Evolutionary conservation across 2,329 filamentous ascomycete species (phyloP), one percentile per base, ranked within the genome.

Genomic region (Botrytis squamosa): DNA sequence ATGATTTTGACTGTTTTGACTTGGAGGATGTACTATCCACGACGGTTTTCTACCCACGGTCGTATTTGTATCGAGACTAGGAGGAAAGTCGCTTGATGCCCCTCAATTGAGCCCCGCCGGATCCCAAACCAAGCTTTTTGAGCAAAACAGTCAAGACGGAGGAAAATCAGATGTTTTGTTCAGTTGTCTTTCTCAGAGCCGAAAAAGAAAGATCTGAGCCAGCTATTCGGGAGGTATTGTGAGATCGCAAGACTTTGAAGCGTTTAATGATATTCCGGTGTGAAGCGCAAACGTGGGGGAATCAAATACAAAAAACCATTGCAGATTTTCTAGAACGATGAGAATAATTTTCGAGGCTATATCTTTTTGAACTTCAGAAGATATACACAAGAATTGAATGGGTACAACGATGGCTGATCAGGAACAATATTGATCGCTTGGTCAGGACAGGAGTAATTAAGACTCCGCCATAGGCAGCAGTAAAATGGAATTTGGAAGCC

Each of bases 21-120:
- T 29, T 66, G 33, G 49, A 72, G 36, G 65, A 67, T 42, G 60
- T 25, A 72, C 73, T 72, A 73, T 75, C 75, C 77, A 67, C 67
- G 72, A 62, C n/a, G 25, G 4, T n/a, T 64, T 64, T 44, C 40
- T 42, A 42, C 44, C 42, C 42, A 22, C 42, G 42, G 46, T 52
- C 49, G 36, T 57, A 18, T 29, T 42, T 42, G 66, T 33, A 25
- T 72, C 33, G 62, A 68, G 36, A 57, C 40, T 57, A 42, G 49
- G 66, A 68, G 49, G 36, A 57, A 57, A 38, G 66, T 68, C 66
- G 66, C 66, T 68, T 68, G 66, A 68, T 68, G 36, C 66, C 66
- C 49, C 49, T 57, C 49, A 42, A 68, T 57, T 42, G 49, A 68
- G 49, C 49, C 66, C 66, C 66, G 49, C 66, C 18, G 49, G 29